These are phyloP conservation scores for Infundibulicybe gibba DNA, from an alignment of 768 basidiomycete genomes.

Conservation along the genomic window DNA sequence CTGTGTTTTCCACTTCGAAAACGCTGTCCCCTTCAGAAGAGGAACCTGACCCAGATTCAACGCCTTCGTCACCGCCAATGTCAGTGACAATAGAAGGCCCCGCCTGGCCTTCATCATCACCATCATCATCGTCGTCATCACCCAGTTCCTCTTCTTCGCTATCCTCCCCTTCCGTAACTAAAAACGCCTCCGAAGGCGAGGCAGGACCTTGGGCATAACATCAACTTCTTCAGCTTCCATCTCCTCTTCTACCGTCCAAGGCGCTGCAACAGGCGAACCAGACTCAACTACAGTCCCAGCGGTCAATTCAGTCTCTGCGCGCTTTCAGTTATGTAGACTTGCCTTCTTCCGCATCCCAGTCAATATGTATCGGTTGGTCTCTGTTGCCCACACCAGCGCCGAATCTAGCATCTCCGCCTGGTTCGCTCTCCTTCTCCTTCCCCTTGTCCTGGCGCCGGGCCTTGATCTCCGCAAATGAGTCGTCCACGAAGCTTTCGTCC, in stretches of 20 bases:
- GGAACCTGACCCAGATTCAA: too few species aligned
- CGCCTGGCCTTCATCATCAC: slow-evolving; percentile 4
- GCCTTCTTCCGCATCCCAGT: slow-evolving; percentile 28
- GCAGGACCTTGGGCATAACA: background rate
- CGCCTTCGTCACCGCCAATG: too few species aligned
- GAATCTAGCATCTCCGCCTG: slow-evolving; percentile 55
- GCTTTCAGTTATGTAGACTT: too few species aligned
- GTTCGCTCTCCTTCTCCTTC: slow-evolving; percentile 62
- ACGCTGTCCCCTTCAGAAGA: too few species aligned
- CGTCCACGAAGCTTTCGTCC: slow-evolving; percentile 33
- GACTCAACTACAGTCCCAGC: too few species aligned
- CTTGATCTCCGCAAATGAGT: slow-evolving; percentile 53
- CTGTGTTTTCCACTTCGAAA: background rate
- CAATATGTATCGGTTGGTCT: slow-evolving; percentile 45
- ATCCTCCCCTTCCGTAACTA: slow-evolving; percentile 9
- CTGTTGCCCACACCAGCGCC: slow-evolving; percentile 23
- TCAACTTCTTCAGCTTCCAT: slow-evolving; percentile 7
- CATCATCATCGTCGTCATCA: slow-evolving; percentile 10
- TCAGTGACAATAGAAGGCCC: too few species aligned
- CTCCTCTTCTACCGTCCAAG: slow-evolving; percentile 17
- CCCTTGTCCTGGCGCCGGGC: slow-evolving; percentile 34
- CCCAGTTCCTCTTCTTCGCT: slow-evolving; percentile 17
- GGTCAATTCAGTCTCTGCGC: too few species aligned
- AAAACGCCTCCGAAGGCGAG: too few species aligned
- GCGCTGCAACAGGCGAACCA: too few species aligned